Percentiles rank a stretch among this genome's conserved stretches.
phyloP scores from a whole-genome alignment of 2,329 filamentous ascomycete genomes.

The Nannizziopsis arthrosporioides region DNA sequence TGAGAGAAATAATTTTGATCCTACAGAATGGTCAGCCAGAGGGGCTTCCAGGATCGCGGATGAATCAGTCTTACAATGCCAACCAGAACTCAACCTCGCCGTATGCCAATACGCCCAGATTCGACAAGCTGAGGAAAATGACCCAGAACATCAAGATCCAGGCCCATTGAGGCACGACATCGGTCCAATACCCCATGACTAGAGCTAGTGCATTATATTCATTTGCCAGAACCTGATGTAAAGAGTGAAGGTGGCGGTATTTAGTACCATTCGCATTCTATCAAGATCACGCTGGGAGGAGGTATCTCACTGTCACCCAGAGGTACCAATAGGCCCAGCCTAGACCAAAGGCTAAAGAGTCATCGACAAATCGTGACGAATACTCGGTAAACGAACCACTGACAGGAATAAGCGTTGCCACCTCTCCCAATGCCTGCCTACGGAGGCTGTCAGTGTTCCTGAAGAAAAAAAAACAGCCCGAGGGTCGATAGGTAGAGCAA shows the following conservation, averaged over 20 bases:
- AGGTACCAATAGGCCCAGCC: slow-evolving; percentile 57
- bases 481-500: neutral
- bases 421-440: slow-evolving; percentile 63
- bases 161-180: slow-evolving; percentile 34
- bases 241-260: too few species aligned
- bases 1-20: slow-evolving; percentile 25
- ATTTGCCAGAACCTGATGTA: slow-evolving; percentile 26
- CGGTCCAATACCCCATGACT: slow-evolving; percentile 37
- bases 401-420: slow-evolving; percentile 61
- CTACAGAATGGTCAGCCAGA: slow-evolving; percentile 14
- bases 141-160: slow-evolving; percentile 40
- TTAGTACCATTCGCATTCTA: too few species aligned
- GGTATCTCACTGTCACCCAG: slow-evolving; percentile 30
- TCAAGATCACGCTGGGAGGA: neutral
- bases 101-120: slow-evolving; percentile 37
- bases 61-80: slow-evolving; percentile 21
- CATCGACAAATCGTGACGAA: slow-evolving; percentile 59
- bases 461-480: neutral
- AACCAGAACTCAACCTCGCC: slow-evolving; percentile 44
- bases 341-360: slow-evolving; percentile 55
- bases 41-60: neutral
- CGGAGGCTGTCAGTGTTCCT: slow-evolving; percentile 21
- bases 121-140: slow-evolving; percentile 32
- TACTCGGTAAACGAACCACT: slow-evolving; percentile 61
- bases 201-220: slow-evolving; percentile 39